Evolutionary conservation across 495 filamentous ascomycete species (phyloP), one percentile per base, ranked within the genome.

Genomic region (Penicillium taxi): DNA sequence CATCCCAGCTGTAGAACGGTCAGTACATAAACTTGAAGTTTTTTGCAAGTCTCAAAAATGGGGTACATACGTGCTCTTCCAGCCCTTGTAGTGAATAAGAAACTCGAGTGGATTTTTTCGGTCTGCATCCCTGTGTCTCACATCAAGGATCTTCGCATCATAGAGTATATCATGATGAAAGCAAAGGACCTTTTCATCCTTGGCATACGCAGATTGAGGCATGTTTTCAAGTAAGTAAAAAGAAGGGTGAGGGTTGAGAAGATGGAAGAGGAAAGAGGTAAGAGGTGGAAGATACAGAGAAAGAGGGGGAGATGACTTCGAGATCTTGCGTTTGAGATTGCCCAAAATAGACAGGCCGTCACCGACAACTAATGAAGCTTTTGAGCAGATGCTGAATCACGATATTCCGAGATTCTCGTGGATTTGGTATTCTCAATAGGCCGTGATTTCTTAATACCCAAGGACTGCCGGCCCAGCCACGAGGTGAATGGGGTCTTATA

Each of bases 101-200:
- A 91, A 98, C 54, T 84, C 77, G 41, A 73, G 82, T 26, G 78
- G 73, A 30, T 80, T 84, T 50, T 82, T 83, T 60, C 80, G 80
- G 59, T 85, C 80, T 8, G 70, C 65, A 26, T 83, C 69, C 29
- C 73, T 71, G 35, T 78, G 72, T 37, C 71, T 72, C 21, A 74
- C 59, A 27, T 96, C 90, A 23, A 95, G 68, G 26, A 98, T 81
- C 63, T 96, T 96, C 40, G 91, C 90, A 62, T 98, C 91, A 56
- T 98, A 98, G 12, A 98, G 75, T 53, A 96, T 78, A 41, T 95
- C 88, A 60, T 86, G 83, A 56, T 98, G 91, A 50, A 98, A 98
- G 66, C 91, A 98, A 14, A 98, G 77, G 25, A 93, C 90, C 50
- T 80, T 83, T 67, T 98, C 91, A 50, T 96, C 88, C 58, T 91